A percentile compares a stretch with the other conserved stretches of the same genome.
Evolutionary conservation across 345 rosid species (phyloP).

Genomic region (Eucalyptus pauciflora): DNA sequence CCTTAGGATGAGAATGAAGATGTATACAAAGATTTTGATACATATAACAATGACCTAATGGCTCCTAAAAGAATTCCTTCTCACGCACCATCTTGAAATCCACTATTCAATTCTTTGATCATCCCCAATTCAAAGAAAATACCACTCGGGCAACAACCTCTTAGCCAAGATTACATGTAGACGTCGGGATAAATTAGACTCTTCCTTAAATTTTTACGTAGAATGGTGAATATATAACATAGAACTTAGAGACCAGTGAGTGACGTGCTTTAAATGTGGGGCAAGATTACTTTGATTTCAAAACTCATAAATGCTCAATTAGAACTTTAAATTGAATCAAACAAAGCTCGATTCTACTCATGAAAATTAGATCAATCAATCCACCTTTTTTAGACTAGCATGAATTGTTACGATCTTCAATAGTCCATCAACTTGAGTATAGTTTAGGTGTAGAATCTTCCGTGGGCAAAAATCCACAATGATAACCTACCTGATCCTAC

Average conservation of each 20-base stretch:
- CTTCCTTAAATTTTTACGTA: background rate
- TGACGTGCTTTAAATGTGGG: background rate
- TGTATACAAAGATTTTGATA: background rate
- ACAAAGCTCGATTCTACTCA: background rate
- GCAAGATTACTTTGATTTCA: background rate
- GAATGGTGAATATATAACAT: background rate
- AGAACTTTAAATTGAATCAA: fast-evolving
- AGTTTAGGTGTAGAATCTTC: background rate
- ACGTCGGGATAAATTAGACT: background rate
- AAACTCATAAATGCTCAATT: background rate
- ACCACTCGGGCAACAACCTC: background rate
- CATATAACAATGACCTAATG: background rate
- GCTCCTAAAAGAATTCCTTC: background rate
- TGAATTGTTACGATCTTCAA: background rate
- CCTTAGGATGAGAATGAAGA: background rate
- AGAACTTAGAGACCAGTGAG: background rate
- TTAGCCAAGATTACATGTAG: background rate
- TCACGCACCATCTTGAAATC: background rate
- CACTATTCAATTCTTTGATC: background rate
- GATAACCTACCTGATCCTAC: background rate
- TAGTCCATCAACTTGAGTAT: background rate
- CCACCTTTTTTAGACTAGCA: background rate
- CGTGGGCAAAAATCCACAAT: background rate
- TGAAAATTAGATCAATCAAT: background rate
- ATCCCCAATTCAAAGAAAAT: background rate